Conservation (phyloP, 2,329 filamentous ascomycete species). For the Ophiostoma sp. region DNA sequence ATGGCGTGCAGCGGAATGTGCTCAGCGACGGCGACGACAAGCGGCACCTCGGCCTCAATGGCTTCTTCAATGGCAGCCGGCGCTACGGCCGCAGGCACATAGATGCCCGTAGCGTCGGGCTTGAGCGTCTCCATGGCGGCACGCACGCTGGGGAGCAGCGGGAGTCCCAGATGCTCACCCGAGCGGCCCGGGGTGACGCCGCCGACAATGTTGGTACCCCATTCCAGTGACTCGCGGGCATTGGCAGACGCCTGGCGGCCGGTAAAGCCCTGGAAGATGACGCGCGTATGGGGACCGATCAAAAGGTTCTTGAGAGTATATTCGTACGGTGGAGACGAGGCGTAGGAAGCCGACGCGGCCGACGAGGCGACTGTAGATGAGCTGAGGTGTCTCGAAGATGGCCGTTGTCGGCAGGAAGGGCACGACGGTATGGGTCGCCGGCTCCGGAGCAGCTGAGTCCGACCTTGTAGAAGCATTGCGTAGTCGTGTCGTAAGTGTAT, state of each 20-base stretch:
- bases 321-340: slow-evolving; percentile 29
- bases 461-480: slow-evolving; percentile 16
- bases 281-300: slow-evolving; percentile 38
- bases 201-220: slow-evolving; percentile 75
- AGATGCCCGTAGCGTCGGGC: slow-evolving; percentile 73
- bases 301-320: slow-evolving; percentile 37
- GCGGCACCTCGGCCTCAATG: slow-evolving; percentile 70
- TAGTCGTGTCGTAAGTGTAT: background rate
- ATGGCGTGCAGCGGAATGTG: slow-evolving; percentile 76
- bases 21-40: slow-evolving; percentile 74
- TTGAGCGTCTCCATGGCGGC: slow-evolving; percentile 64
- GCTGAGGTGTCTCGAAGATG: background rate
- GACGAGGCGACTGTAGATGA: background rate
- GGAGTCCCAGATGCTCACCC: slow-evolving; percentile 59
- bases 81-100: slow-evolving; percentile 71
- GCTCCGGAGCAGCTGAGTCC: slow-evolving; percentile 15
- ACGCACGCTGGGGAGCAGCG: slow-evolving; percentile 63
- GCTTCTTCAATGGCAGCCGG: slow-evolving; percentile 71
- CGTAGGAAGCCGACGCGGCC: slow-evolving; percentile 12
- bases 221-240: slow-evolving; percentile 68
- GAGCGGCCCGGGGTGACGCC: slow-evolving; percentile 61
- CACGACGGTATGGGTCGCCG: background rate
- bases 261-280: slow-evolving; percentile 42
- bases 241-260: slow-evolving; percentile 62
- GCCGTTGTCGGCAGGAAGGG: background rate